These are phyloP conservation scores for Allium fistulosum DNA, from an alignment of 106 monocot species.

Conservation along the genomic window DNA sequence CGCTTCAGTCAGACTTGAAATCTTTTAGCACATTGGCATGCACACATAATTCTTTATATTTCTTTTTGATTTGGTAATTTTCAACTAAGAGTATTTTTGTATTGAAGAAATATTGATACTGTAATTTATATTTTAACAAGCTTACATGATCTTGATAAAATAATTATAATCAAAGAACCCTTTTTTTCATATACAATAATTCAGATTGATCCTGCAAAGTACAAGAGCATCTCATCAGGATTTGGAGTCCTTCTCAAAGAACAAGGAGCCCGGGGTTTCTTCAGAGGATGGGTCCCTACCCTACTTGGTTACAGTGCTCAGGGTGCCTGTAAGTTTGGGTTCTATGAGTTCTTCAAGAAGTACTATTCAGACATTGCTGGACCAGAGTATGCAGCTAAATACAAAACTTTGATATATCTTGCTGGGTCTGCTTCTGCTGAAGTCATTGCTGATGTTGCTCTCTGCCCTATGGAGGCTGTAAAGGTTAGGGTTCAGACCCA, in stretches of 20 bases:
- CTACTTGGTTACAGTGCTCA: conserved; percentile 75
- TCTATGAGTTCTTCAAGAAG: conserved; percentile 85
- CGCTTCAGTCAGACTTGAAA: no score
- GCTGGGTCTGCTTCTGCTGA: conserved; percentile 58
- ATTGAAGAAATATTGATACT: not conserved
- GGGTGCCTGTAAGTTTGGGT: conserved; percentile 73
- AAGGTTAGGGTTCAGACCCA: conserved; percentile 47
- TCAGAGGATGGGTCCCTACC: conserved; percentile 76
- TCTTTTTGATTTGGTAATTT: not conserved
- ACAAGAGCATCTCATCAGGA: conserved; percentile 56
- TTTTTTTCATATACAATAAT: not conserved
- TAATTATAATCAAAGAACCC: not conserved
- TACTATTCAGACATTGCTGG: conserved; percentile 62
- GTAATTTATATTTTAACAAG: not conserved
- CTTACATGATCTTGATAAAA: not conserved
- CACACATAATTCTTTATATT: not conserved
- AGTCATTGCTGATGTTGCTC: conserved; percentile 34
- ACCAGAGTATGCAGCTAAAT: conserved; percentile 45
- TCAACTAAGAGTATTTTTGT: not conserved
- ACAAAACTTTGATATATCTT: conserved; percentile 55
- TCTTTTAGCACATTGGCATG: not conserved
- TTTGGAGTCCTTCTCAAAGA: conserved; percentile 54
- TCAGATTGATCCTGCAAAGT: conserved; percentile 72
- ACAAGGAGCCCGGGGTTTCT: conserved; percentile 64
- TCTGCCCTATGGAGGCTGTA: conserved; percentile 52